Evolutionary conservation across 257 asterid genomes (phyloP).

Genomic region (Solanum chmielewskii): DNA sequence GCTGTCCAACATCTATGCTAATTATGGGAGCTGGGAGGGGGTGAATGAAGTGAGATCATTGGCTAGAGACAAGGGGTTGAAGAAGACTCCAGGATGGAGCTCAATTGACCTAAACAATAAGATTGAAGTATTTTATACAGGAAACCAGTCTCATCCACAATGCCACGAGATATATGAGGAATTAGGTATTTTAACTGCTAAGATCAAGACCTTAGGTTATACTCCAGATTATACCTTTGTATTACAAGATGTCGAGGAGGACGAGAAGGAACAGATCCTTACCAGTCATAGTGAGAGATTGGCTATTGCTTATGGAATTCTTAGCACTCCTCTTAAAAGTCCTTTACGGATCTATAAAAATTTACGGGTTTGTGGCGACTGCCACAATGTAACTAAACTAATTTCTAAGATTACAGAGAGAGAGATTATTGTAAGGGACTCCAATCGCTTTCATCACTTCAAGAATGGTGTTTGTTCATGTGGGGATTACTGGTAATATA

Average conservation of each 20-base stretch:
- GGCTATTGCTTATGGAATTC: conserved; percentile 63
- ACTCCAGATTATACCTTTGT: conserved; percentile 63
- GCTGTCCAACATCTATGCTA: conserved; percentile 74
- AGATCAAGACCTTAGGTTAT: conserved; percentile 56
- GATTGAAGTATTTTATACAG: conserved; percentile 47
- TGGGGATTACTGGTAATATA: conserved; percentile 46
- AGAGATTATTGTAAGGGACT: conserved; percentile 57
- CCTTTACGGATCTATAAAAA: conserved; percentile 40
- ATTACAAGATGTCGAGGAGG: conserved; percentile 77
- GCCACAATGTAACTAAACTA: conserved; percentile 42
- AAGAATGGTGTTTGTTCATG: conserved; percentile 50
- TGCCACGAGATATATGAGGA: conserved; percentile 43
- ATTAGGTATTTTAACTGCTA: conserved; percentile 31
- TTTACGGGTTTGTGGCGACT: conserved; percentile 53
- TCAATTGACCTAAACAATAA: conserved; percentile 35
- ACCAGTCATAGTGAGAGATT: conserved; percentile 66
- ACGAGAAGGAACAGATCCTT: conserved; percentile 67
- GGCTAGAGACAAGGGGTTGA: conserved; percentile 48
- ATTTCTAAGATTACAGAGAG: conserved; percentile 41
- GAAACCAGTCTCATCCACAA: conserved; percentile 51
- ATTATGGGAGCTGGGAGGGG: conserved; percentile 57
- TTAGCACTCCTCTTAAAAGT: conserved; percentile 51
- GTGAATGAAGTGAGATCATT: conserved; percentile 61
- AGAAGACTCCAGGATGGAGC: conserved; percentile 74
- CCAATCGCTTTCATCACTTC: conserved; percentile 62